A percentile compares a stretch with the other conserved stretches of the same genome.
Conservation (phyloP, 106 monocot genomes). For the Acorus gramineus region DNA sequence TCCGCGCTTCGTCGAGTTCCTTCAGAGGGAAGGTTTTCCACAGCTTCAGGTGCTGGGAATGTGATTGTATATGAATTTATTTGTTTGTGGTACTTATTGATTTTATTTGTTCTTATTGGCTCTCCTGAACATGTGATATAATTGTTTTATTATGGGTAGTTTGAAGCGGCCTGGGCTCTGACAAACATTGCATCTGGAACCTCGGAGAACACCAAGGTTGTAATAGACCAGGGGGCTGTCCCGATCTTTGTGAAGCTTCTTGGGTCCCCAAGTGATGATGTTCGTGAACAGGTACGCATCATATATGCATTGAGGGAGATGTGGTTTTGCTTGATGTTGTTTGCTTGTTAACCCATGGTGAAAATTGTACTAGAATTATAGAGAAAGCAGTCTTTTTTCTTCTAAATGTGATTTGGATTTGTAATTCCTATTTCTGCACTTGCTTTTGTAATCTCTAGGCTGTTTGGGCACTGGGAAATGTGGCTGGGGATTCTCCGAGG, state of each 20-base stretch:
- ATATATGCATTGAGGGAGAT: too few species aligned
- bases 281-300: slow-evolving; percentile 32
- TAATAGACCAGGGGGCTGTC: slow-evolving; percentile 49
- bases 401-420: too few species aligned
- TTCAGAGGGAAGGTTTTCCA: slow-evolving; percentile 57
- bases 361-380: too few species aligned
- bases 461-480: slow-evolving; percentile 71
- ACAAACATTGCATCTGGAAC: slow-evolving; percentile 46
- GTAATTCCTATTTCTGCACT: background rate
- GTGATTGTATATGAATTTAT: background rate
- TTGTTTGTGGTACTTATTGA: slow-evolving; percentile 2
- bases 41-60: slow-evolving; percentile 45
- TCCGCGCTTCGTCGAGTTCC: slow-evolving; percentile 62
- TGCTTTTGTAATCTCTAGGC: slow-evolving; percentile 18
- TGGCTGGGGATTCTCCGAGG: slow-evolving; percentile 62
- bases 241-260: slow-evolving; percentile 4
- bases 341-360: too few species aligned
- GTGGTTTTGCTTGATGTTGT: too few species aligned
- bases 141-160: too few species aligned
- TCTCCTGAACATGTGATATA: too few species aligned
- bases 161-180: slow-evolving; percentile 4
- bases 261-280: slow-evolving; percentile 36
- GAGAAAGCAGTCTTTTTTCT: too few species aligned
- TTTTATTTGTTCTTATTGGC: too few species aligned
- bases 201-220: slow-evolving; percentile 42